Conservation (phyloP, 139 green algal species). For the Mychonastes homosphaera region DNA sequence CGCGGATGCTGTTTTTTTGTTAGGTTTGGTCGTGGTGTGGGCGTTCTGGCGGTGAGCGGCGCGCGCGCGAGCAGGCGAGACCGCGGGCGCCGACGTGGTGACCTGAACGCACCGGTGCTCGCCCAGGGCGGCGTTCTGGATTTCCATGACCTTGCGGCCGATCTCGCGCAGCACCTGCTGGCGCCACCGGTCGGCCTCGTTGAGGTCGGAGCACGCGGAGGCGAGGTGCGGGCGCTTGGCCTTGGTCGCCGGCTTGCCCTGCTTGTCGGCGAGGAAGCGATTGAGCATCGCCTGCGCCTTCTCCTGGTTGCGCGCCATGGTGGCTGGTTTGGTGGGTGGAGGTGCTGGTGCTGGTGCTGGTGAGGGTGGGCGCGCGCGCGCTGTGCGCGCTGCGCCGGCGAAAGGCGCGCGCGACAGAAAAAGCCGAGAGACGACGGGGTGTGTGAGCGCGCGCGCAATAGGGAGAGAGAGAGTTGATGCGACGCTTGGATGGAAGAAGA, state of each 20-base stretch:
- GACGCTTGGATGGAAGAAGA: no score
- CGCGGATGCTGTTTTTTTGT: conserved; percentile 62
- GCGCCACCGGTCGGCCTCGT: conserved; percentile 91
- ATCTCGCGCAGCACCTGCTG: conserved; percentile 94
- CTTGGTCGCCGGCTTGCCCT: conserved; percentile 46
- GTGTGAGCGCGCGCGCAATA: no score
- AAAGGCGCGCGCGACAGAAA: neutral
- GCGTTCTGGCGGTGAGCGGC: neutral
- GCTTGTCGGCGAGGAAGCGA: conserved; percentile 69
- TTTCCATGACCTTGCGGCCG: conserved; percentile 95
- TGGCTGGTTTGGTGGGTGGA: no score
- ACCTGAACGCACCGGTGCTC: conserved; percentile 63
- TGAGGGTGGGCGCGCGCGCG: neutral
- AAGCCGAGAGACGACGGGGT: neutral
- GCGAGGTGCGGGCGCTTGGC: conserved; percentile 79
- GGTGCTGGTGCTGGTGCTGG: neutral
- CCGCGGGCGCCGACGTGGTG: neutral
- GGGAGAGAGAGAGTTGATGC: no score
- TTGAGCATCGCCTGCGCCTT: conserved; percentile 98
- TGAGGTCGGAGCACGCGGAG: conserved; percentile 79
- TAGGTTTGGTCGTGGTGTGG: neutral
- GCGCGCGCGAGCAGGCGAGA: neutral
- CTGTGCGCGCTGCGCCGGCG: neutral
- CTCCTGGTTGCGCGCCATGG: conserved; percentile 95
- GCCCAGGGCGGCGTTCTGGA: conserved; percentile 96